Evolutionary conservation across 345 rosid species (phyloP).

Genomic region (Raphanus sativus): DNA sequence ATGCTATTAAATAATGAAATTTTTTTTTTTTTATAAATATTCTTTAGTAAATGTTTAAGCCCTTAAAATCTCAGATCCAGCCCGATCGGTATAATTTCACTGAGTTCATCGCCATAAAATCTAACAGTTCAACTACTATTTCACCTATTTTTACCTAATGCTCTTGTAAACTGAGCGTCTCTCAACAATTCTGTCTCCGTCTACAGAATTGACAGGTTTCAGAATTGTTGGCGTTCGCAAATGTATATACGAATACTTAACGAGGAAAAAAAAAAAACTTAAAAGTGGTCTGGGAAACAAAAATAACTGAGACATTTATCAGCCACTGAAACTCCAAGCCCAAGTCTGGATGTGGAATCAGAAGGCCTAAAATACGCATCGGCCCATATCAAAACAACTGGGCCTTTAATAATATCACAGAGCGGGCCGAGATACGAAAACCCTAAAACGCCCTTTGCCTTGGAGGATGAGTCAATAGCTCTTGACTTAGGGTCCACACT

Average conservation of each 20-base stretch:
- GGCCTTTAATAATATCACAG: not conserved
- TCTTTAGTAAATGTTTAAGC: no score
- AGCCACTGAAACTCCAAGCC: not conserved
- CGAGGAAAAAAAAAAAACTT: not conserved
- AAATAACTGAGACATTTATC: not conserved
- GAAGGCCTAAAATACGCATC: not conserved
- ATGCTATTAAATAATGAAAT: no score
- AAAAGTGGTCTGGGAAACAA: not conserved
- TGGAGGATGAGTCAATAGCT: conserved; percentile 26
- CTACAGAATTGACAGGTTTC: not conserved
- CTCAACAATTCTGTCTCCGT: no score
- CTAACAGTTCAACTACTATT: not conserved
- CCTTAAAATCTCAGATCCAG: no score
- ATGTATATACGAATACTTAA: not conserved
- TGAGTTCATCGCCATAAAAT: not conserved
- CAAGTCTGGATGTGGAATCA: not conserved
- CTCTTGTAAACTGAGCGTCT: not conserved
- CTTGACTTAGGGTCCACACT: conserved; percentile 17
- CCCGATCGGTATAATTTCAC: not conserved
- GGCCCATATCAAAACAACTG: not conserved
- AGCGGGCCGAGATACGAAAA: not conserved
- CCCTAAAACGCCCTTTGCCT: conserved; percentile 18
- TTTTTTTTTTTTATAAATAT: no score
- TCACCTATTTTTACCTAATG: not conserved
- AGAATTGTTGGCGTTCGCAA: no score